Percentiles rank a stretch among this genome's conserved stretches.
These are phyloP conservation scores for Metarhizium humberi DNA, from an alignment of 2,329 filamentous ascomycete species.

Conservation along the genomic window DNA sequence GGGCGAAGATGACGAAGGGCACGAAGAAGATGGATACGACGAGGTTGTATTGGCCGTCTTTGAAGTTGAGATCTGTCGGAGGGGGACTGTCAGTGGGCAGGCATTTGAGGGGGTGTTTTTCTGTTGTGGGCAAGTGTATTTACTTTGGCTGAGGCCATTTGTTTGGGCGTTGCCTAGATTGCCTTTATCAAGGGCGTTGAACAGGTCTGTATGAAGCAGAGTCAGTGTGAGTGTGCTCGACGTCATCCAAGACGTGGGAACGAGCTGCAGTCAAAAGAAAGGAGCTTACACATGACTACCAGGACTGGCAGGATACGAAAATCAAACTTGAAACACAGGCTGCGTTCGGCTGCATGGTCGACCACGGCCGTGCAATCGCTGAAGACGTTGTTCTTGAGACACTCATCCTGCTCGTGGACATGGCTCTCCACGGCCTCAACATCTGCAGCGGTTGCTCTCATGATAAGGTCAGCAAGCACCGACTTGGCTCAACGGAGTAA, in stretches of 20 bases:
- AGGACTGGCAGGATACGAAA: slow-evolving; percentile 42
- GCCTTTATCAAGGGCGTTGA: slow-evolving; percentile 35
- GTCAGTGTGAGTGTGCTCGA: background rate
- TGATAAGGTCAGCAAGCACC: background rate
- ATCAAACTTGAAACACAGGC: slow-evolving; percentile 46
- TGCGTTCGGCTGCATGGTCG: slow-evolving; percentile 36
- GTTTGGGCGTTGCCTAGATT: slow-evolving; percentile 48
- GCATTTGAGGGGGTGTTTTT: background rate
- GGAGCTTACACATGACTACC: slow-evolving; percentile 39
- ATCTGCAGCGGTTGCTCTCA: slow-evolving; percentile 4
- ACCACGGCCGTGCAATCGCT: slow-evolving; percentile 20
- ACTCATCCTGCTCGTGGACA: slow-evolving; percentile 8
- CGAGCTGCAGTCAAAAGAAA: background rate
- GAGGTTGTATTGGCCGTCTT: slow-evolving; percentile 57
- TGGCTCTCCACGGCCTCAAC: slow-evolving; percentile 5
- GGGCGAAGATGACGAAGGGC: slow-evolving; percentile 64
- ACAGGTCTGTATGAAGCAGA: slow-evolving; percentile 24
- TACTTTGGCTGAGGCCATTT: slow-evolving; percentile 29
- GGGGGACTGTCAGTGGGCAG: background rate
- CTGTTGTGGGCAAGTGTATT: background rate
- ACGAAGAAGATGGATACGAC: slow-evolving; percentile 67
- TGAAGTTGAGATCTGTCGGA: slow-evolving; percentile 38
- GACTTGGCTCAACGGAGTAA: background rate
- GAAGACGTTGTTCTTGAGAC: slow-evolving; percentile 5
- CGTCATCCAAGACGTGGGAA: background rate